Conservation (phyloP, 768 basidiomycete species). For the Calocera viscosa region DNA sequence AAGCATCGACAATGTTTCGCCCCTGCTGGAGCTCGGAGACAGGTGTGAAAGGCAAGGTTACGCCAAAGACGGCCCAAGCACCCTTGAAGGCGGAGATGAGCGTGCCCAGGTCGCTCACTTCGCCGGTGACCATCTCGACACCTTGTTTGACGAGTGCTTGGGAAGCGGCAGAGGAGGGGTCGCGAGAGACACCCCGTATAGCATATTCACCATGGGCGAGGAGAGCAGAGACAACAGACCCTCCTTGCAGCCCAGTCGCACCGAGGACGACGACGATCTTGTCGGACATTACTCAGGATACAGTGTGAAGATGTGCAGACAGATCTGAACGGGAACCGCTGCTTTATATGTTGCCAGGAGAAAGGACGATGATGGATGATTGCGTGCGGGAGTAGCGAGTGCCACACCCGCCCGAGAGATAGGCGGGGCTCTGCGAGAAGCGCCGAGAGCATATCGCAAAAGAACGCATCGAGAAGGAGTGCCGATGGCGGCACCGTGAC, state of each 20-base stretch:
- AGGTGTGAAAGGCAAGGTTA: constrained; percentile 12
- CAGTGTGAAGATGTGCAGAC: background rate
- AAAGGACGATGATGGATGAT: too few species aligned
- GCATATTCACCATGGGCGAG: constrained; percentile 13
- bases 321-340: too few species aligned
- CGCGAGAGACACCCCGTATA: constrained; percentile 16
- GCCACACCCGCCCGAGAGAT: too few species aligned
- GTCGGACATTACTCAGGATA: background rate
- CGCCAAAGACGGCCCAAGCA: background rate
- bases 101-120: background rate
- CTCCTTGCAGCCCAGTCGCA: constrained; percentile 17
- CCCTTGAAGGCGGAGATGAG: background rate
- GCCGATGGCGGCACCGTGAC: too few species aligned
- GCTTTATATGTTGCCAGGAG: too few species aligned
- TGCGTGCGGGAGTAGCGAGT: too few species aligned
- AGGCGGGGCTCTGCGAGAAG: too few species aligned
- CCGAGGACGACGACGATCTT: constrained; percentile 14
- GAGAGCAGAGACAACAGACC: constrained; percentile 15
- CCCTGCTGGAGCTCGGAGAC: constrained; percentile 11
- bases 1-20: constrained; percentile 15
- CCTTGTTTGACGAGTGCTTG: constrained; percentile 10
- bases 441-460: too few species aligned
- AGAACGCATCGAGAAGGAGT: too few species aligned
- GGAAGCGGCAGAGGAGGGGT: constrained; percentile 8
- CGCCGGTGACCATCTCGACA: constrained; percentile 14